Percentiles rank a stretch among this genome's conserved stretches.
phyloP scores from a whole-genome alignment of 768 basidiomycete species.

The Kwoniella heveanensis region DNA sequence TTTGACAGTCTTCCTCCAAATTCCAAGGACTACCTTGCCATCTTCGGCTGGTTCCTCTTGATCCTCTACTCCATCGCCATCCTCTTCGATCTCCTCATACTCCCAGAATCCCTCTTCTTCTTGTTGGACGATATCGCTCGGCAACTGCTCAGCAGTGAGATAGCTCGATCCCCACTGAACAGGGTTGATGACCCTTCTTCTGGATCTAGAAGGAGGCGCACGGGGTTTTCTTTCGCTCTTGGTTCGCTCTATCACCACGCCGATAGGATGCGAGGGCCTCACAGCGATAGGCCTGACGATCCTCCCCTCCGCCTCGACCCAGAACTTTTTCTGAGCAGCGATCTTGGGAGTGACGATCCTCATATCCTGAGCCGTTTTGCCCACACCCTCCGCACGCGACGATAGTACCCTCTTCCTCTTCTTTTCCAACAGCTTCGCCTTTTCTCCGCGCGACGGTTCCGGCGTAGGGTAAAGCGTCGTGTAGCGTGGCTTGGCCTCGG shows the following conservation, averaged over 20 bases:
- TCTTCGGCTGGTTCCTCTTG: slow-evolving; percentile 17
- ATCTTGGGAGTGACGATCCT: slow-evolving; percentile 28
- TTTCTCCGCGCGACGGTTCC: slow-evolving; percentile 16
- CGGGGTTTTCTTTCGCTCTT: not conserved
- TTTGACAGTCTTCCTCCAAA: slow-evolving; percentile 21
- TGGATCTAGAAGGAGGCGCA: slow-evolving; percentile 36
- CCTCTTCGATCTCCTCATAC: slow-evolving; percentile 23
- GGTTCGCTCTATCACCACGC: not conserved
- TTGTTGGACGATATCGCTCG: not conserved
- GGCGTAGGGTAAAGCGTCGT: not conserved
- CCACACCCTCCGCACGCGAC: slow-evolving; percentile 38
- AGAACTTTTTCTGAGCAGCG: slow-evolving; percentile 30
- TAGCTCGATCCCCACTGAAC: slow-evolving; percentile 34
- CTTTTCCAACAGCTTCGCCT: slow-evolving; percentile 29
- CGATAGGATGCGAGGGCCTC: slow-evolving; percentile 47
- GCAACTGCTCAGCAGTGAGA: slow-evolving; percentile 20
- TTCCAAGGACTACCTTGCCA: slow-evolving; percentile 2
- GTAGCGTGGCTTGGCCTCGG: slow-evolving; percentile 47
- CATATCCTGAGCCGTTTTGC: slow-evolving; percentile 50
- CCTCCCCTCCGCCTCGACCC: slow-evolving; percentile 7
- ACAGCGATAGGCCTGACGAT: slow-evolving; percentile 44
- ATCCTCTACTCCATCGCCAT: slow-evolving; percentile 10
- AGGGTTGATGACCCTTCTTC: slow-evolving; percentile 49
- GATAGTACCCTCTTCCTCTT: slow-evolving; percentile 29
- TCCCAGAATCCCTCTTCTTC: slow-evolving; percentile 23